Conservation (phyloP, 768 basidiomycete species). For the Agaricus subrufescens region DNA sequence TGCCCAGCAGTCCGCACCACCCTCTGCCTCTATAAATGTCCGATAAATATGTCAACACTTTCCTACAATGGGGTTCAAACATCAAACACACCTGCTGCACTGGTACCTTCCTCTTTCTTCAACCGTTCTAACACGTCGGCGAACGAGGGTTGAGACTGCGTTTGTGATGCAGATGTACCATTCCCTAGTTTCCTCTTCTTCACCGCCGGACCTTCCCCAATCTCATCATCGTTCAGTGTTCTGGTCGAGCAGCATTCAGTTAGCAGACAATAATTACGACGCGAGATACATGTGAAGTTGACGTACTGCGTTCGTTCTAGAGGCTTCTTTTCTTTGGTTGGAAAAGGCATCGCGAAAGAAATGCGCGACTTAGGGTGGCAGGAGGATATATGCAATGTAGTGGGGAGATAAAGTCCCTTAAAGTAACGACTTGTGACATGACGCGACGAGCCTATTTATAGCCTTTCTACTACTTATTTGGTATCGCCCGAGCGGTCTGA, state of each 20-base stretch:
- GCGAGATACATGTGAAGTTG: constrained; percentile 16
- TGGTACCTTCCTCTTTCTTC: constrained; percentile 44
- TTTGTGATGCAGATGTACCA: constrained; percentile 29
- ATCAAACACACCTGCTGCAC: constrained; percentile 31
- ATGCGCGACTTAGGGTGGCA: not conserved
- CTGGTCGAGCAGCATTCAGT: constrained; percentile 12
- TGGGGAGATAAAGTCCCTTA: too few relatives aligned
- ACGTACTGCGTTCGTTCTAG: constrained; percentile 27
- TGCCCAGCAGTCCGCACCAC: constrained; percentile 73
- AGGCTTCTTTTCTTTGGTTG: constrained; percentile 25
- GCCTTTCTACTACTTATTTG: too few relatives aligned
- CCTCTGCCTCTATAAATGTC: constrained; percentile 53
- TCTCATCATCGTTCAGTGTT: constrained; percentile 15
- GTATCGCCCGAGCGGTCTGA: too few relatives aligned
- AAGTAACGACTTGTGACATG: not conserved
- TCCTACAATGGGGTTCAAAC: not conserved
- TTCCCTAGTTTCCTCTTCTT: constrained; percentile 53
- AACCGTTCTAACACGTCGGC: constrained; percentile 60
- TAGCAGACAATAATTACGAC: constrained; percentile 3
- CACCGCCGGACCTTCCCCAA: constrained; percentile 35
- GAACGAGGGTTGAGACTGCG: constrained; percentile 43
- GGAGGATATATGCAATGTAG: too few relatives aligned
- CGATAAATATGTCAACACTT: not conserved
- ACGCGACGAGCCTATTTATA: not conserved
- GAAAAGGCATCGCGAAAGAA: constrained; percentile 11